Conservation (phyloP, 1,284 basidiomycete genomes). For the Inonotus hispidus region DNA sequence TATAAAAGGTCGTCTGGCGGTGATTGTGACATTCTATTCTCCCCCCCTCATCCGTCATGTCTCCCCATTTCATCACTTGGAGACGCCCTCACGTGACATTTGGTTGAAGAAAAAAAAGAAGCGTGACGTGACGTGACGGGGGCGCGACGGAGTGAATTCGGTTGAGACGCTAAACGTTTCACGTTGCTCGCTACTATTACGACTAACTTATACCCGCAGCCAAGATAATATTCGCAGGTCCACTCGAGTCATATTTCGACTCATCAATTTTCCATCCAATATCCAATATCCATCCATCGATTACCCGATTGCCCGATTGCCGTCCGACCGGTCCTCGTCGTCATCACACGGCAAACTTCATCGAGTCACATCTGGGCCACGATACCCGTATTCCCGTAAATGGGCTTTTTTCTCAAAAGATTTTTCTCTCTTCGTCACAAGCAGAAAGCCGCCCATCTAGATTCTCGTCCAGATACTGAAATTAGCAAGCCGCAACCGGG, state of each 20-base stretch:
- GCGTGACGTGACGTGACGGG: not conserved
- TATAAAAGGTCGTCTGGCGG: not conserved
- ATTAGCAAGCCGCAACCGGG: not conserved
- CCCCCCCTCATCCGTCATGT: not conserved
- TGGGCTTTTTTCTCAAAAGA: constrained; percentile 62
- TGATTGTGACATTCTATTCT: not conserved
- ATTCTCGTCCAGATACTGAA: not conserved
- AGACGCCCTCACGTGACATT: constrained; percentile 1
- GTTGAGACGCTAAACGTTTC: not conserved
- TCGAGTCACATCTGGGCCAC: not conserved
- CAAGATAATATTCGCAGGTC: not conserved
- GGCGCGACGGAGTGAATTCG: not conserved
- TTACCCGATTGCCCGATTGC: not conserved
- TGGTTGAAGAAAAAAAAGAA: not conserved
- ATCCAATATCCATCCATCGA: not conserved
- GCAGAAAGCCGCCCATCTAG: constrained; percentile 42
- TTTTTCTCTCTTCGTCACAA: constrained; percentile 66
- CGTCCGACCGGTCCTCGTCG: not conserved
- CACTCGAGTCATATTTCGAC: not conserved
- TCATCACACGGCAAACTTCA: not conserved
- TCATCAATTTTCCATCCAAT: not conserved
- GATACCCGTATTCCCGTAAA: constrained; percentile 24
- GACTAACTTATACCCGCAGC: not conserved
- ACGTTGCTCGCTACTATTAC: not conserved
- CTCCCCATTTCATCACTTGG: not conserved